Base-by-base conservation (phyloP, 306 rosid species). In the Corylus avellana region DNA sequence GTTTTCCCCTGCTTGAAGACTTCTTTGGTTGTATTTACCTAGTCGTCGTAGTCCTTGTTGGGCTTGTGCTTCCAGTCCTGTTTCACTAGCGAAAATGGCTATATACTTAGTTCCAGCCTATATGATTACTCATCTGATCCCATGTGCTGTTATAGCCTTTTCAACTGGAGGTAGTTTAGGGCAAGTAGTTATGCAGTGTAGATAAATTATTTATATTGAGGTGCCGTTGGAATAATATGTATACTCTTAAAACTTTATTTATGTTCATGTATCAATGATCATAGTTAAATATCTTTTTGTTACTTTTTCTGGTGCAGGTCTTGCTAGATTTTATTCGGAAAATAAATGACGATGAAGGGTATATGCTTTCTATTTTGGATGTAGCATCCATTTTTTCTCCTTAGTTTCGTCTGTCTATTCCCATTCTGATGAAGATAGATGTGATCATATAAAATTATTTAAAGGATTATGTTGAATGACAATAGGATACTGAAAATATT, bases 301-400 rank as follows among this genome's bases (percentile, higher is more conserved):
- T 53, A 46, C 42, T 51, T 80, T 75, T 76, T 78, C 82, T 81
- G 76, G 58, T 86, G 82, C 89, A 95, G 98, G 98, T 95, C 73
- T 87, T 95, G 83, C 90, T 95, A 73, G 98, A 95, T 87, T 95
- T 95, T 80, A 81, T 87, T 77, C 89, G 85, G 76, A 87, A 81
- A 83, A 90, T 95, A 83, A 95, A 95, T 85, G 98, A 95, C 73
- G 97, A 95, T 57, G 94, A 95, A 51, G 98, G 98, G 98, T 95
- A 89, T 69, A 58, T 78, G 56, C 73, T 80, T 51, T 17, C 44
- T 86, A 51, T 61, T 79, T 68, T 12, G 1, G n/a, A 44, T 17
- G n/a, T 67, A 67, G 51, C 51, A 17, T 67, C 22, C 32, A 70
- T 2, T 58, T 80, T 72, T 79, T 46, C 35, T 29, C 70, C 32